phyloP scores from a whole-genome alignment of 225 moss, liverwort and hornwort species.

The Pleurozium schreberi region DNA sequence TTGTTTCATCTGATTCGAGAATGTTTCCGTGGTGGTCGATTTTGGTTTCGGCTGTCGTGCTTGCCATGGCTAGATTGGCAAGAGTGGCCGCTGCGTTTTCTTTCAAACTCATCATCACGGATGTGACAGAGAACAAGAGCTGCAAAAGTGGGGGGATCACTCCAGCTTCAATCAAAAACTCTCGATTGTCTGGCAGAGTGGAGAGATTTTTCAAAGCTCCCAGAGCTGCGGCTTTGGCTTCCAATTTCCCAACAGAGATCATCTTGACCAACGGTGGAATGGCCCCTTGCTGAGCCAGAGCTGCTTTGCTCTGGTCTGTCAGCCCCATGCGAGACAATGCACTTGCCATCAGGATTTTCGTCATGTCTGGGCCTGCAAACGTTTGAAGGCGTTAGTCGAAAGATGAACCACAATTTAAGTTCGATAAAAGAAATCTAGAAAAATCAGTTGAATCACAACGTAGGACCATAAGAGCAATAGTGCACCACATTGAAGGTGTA shows the following conservation, averaged over 20 bases:
- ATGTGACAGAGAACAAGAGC: slow-evolving; percentile 85
- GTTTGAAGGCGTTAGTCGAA: background rate
- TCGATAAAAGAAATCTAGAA: background rate
- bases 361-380: slow-evolving; percentile 71
- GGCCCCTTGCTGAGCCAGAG: slow-evolving; percentile 63
- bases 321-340: slow-evolving; percentile 85
- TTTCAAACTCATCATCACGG: slow-evolving; percentile 83
- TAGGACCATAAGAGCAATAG: background rate
- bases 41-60: slow-evolving; percentile 45
- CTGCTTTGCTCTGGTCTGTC: slow-evolving; percentile 78
- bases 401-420: background rate
- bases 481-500: background rate
- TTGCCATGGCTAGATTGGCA: slow-evolving; percentile 76
- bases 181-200: slow-evolving; percentile 60
- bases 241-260: slow-evolving; percentile 68
- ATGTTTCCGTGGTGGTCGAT: slow-evolving; percentile 54
- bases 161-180: slow-evolving; percentile 57
- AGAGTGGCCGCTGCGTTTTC: slow-evolving; percentile 84
- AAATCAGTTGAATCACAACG: background rate
- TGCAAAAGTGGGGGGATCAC: slow-evolving; percentile 78
- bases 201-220: slow-evolving; percentile 84
- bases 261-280: slow-evolving; percentile 70
- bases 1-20: slow-evolving; percentile 76
- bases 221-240: slow-evolving; percentile 72
- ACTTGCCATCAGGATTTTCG: slow-evolving; percentile 83